Conservation (phyloP, 495 filamentous ascomycete genomes). For the Penicillium bialowiezense region DNA sequence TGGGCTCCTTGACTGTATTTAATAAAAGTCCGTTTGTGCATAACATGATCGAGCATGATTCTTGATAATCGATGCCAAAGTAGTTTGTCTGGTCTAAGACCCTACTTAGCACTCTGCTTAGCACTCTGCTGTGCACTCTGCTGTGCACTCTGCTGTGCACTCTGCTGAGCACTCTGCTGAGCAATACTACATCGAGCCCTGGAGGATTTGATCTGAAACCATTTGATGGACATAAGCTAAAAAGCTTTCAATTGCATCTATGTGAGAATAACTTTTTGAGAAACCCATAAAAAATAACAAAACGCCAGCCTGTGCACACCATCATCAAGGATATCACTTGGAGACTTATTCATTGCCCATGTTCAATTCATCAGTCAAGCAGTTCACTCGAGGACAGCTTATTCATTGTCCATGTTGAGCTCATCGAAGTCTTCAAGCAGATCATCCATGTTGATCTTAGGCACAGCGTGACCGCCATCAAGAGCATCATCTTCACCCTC, state of each 20-base stretch:
- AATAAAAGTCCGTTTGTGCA: too few species aligned
- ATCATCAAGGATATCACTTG: slow-evolving; percentile 29
- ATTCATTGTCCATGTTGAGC: slow-evolving; percentile 32
- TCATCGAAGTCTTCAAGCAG: slow-evolving; percentile 89
- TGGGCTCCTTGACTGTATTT: too few species aligned
- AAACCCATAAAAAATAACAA: slow-evolving; percentile 10
- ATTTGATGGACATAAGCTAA: slow-evolving; percentile 1
- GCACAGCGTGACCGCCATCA: slow-evolving; percentile 59
- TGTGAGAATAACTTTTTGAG: slow-evolving; percentile 14
- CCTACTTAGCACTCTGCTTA: too few species aligned
- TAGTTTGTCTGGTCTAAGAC: too few species aligned
- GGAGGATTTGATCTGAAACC: not conserved
- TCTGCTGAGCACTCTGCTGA: too few species aligned
- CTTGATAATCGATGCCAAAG: too few species aligned
- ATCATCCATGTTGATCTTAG: slow-evolving; percentile 78
- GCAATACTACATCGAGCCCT: too few species aligned
- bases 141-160: too few species aligned
- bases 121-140: too few species aligned
- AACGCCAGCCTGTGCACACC: slow-evolving; percentile 27
- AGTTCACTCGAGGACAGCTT: slow-evolving; percentile 48
- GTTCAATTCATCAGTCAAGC: slow-evolving; percentile 48
- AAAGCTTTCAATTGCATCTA: slow-evolving; percentile 13
- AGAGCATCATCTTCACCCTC: slow-evolving; percentile 42
- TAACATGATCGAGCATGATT: too few species aligned
- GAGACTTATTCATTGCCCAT: slow-evolving; percentile 33